These are phyloP conservation scores for Porphyrellus cyaneotinctus DNA, from an alignment of 768 basidiomycete species.

Conservation along the genomic window DNA sequence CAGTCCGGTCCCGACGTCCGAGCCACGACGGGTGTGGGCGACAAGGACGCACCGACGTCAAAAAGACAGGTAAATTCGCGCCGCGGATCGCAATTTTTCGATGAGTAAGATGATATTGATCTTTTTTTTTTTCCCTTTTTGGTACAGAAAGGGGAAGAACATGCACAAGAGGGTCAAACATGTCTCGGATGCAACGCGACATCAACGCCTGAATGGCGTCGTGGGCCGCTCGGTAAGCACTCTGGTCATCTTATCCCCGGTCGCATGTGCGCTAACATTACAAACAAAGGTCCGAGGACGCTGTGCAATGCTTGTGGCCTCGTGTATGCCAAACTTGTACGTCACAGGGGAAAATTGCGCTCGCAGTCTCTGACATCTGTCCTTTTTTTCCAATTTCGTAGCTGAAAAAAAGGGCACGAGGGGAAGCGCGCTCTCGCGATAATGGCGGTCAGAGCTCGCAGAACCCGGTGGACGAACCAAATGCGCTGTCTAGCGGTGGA, in stretches of 20 bases:
- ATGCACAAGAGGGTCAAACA: conserved; percentile 58
- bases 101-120: conserved; percentile 31
- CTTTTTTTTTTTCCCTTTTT: conserved; percentile 12
- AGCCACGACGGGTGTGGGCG: conserved; percentile 18
- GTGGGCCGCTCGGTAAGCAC: conserved; percentile 71
- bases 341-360: conserved; percentile 32
- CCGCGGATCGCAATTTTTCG: conserved; percentile 23
- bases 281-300: conserved; percentile 64
- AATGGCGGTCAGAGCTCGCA: conserved; percentile 30
- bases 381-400: conserved; percentile 11
- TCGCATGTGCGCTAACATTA: conserved; percentile 24
- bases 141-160: conserved; percentile 38
- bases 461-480: conserved; percentile 25
- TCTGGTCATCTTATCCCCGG: conserved; percentile 21
- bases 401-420: conserved; percentile 35
- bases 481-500: conserved; percentile 26
- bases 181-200: conserved; percentile 82
- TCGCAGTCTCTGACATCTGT: conserved; percentile 20
- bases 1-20: conserved; percentile 30
- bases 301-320: conserved; percentile 84
- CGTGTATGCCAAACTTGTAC: conserved; percentile 81
- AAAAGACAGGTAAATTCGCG: conserved; percentile 34
- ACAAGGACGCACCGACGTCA: conserved; percentile 30
- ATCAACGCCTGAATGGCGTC: conserved; percentile 83
- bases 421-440: conserved; percentile 30